Evolutionary conservation across 2,329 filamentous ascomycete species (phyloP), one percentile per base, ranked within the genome.

Genomic region (Calonectria ilicicola): DNA sequence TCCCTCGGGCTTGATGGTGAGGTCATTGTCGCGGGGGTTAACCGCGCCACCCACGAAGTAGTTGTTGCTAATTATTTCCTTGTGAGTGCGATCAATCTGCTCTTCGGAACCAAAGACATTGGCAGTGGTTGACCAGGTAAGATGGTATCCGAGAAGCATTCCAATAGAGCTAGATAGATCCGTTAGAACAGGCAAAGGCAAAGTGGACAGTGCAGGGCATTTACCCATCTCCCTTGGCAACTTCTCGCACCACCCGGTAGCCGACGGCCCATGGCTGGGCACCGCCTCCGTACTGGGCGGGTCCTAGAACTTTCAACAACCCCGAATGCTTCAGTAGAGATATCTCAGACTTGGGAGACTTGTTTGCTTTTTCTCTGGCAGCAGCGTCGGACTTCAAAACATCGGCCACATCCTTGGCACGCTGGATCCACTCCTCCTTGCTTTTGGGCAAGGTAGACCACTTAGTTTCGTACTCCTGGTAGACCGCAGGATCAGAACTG

Each of bases 41-140:
- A 93, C 91, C 0, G 92, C 89, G 27, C 89, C 91, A 9, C 91
- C 91, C 17, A 93, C 86, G 73, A 92, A 93, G 81, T 90, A 91
- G 80, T 93, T 93, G 82, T 92, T 92, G 21, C 85, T 81, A 72
- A 91, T 87, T 77, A 93, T 91, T 64, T 88, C 82, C 73, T 91
- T 84, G 70, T 92, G 87, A 1, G 86, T 81, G 21, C 87, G 87
- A 17, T 92, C 90, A 21, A 87, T 87, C 80, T 93, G 92, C 75
- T 91, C 89, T 0, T 88, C 81, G 0, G 85, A 91, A 2, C 91
- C 91, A 12, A 93, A 89, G 0, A 93, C 84, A 70, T 89, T 89
- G 19, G 90, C 90, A 0, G 89, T 92, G 0, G 87, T 90, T 0
- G 88, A 90, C 91, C 91, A 93, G 9, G 92, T 84, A 5, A 93